Conservation (phyloP, 352 stramenopile species). For the Thalassiosira pacifica region DNA sequence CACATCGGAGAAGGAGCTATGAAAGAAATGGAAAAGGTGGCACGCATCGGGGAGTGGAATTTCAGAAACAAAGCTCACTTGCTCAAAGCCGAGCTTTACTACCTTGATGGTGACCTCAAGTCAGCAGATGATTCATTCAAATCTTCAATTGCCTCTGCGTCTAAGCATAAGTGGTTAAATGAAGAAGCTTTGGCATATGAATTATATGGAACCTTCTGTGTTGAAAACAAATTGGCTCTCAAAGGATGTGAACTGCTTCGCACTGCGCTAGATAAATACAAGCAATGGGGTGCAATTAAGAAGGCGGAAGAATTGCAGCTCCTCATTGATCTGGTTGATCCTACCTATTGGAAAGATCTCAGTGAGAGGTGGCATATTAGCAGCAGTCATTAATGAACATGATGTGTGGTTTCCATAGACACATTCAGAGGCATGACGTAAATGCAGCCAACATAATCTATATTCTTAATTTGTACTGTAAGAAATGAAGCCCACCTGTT, state of each 20-base stretch:
- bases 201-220: conserved; percentile 43
- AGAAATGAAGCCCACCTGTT: no score
- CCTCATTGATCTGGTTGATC: neutral
- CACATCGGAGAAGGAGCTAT: conserved; percentile 6
- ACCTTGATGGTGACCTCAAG: conserved; percentile 37
- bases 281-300: conserved; percentile 33
- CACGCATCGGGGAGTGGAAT: conserved; percentile 12
- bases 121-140: conserved; percentile 39
- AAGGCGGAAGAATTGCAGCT: conserved; percentile 17
- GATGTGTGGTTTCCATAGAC: no score
- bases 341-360: no score
- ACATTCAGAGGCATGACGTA: no score
- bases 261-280: conserved; percentile 18
- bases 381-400: no score
- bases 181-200: conserved; percentile 54
- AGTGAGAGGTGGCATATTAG: no score
- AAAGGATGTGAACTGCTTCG: conserved; percentile 24
- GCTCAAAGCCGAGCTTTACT: conserved; percentile 46
- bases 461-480: no score
- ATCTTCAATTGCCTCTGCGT: conserved; percentile 39
- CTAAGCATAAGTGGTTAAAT: conserved; percentile 44
- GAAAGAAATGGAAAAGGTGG: neutral
- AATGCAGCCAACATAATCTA: no score
- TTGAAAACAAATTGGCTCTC: conserved; percentile 1
- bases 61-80: conserved; percentile 37